phyloP scores from a whole-genome alignment of 2,329 filamentous ascomycete species.

The Elsinoe batatas region DNA sequence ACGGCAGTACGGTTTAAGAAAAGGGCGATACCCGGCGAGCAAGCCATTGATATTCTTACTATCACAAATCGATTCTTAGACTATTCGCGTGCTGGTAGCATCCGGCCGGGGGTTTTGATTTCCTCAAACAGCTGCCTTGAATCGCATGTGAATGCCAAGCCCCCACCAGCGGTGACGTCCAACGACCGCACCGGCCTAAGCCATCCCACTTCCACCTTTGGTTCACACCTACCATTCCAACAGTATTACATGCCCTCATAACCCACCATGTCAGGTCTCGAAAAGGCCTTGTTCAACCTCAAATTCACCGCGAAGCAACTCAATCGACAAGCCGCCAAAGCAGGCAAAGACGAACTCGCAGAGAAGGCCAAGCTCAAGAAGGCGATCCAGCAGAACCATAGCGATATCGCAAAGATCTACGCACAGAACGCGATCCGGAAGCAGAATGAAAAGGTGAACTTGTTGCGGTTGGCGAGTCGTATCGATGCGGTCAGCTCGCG shows the following conservation, averaged over 20 bases:
- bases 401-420: constrained; percentile 54
- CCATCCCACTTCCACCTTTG: constrained; percentile 3
- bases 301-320: constrained; percentile 57
- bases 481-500: constrained; percentile 51
- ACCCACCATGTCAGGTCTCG: constrained; percentile 47
- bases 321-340: constrained; percentile 52
- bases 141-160: constrained; percentile 12
- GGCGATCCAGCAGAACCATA: constrained; percentile 50
- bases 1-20: neutral
- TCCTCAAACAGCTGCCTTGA: neutral
- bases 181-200: neutral
- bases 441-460: constrained; percentile 52
- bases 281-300: constrained; percentile 53
- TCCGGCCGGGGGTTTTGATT: no score
- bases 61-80: neutral
- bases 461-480: constrained; percentile 46
- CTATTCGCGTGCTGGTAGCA: neutral
- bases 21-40: constrained; percentile 3
- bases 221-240: neutral
- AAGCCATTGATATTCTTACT: constrained; percentile 3
- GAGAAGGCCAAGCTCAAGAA: constrained; percentile 55
- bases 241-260: constrained; percentile 13
- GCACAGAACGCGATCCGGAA: constrained; percentile 55
- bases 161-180: constrained; percentile 1
- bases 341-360: constrained; percentile 49